Percentiles rank a stretch among this genome's conserved stretches.
Conservation (phyloP, 192 early-diverging fungal genomes). For the Podila epicladia region DNA sequence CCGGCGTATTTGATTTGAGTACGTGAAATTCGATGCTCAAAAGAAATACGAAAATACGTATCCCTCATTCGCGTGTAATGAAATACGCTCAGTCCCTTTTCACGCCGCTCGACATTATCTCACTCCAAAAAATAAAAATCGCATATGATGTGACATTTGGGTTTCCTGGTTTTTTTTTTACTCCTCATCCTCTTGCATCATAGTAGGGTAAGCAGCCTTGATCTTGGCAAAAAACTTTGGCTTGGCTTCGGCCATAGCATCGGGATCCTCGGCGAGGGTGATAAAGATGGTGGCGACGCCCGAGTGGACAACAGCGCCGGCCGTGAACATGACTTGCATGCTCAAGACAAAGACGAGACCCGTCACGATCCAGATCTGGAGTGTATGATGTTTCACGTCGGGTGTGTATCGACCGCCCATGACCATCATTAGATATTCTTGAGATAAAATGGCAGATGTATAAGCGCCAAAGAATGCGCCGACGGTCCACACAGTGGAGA, state of each 20-base stretch:
- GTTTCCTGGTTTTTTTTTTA: constrained; percentile 3
- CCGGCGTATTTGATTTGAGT: no score
- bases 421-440: constrained; percentile 73
- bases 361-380: constrained; percentile 9
- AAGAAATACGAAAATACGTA: no score
- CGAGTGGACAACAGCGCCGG: constrained; percentile 74
- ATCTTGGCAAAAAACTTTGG: constrained; percentile 34
- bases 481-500: constrained; percentile 84
- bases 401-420: constrained; percentile 56
- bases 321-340: constrained; percentile 13
- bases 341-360: constrained; percentile 4
- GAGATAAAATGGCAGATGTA: constrained; percentile 50
- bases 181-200: constrained; percentile 31
- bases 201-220: constrained; percentile 19
- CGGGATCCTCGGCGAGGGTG: constrained; percentile 85
- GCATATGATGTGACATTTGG: no score
- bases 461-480: constrained; percentile 62
- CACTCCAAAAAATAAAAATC: no score
- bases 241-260: constrained; percentile 60
- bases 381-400: constrained; percentile 37
- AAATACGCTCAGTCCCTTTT: no score
- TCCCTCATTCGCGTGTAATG: no score
- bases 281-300: constrained; percentile 92
- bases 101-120: no score
- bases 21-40: no score